Conservation (phyloP, 345 rosid genomes). For the Linum trigynum region DNA sequence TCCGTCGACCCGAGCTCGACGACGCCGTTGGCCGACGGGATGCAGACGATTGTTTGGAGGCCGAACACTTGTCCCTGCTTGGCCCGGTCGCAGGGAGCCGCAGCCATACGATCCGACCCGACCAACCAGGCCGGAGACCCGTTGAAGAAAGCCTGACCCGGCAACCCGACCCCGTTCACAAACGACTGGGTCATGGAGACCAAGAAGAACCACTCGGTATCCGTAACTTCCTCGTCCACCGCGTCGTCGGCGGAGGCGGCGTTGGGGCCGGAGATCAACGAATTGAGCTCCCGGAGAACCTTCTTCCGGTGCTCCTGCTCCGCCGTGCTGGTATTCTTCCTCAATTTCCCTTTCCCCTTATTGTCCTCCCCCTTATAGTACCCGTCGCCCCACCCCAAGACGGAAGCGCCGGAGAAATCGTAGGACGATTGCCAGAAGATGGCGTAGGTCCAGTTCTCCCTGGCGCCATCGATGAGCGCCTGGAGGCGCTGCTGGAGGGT, state of each 20-base stretch:
- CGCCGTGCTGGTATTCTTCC: slow-evolving; percentile 21
- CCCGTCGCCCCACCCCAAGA: slow-evolving; percentile 89
- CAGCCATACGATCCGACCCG: slow-evolving; percentile 49
- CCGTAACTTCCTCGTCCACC: slow-evolving; percentile 84
- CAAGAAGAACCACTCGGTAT: slow-evolving; percentile 93
- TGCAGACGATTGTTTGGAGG: slow-evolving; percentile 66
- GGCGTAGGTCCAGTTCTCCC: slow-evolving; percentile 81
- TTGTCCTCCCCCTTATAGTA: slow-evolving; percentile 85
- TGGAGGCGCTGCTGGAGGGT: slow-evolving; percentile 87
- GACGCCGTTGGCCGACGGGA: slow-evolving; percentile 72
- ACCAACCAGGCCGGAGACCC: slow-evolving; percentile 56
- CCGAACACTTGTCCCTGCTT: slow-evolving; percentile 69
- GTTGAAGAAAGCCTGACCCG: slow-evolving; percentile 60
- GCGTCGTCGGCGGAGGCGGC: slow-evolving; percentile 46
- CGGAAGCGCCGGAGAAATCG: slow-evolving; percentile 49
- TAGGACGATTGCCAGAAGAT: slow-evolving; percentile 88
- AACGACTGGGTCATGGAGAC: slow-evolving; percentile 88
- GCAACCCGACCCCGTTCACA: slow-evolving; percentile 50
- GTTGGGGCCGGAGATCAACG: slow-evolving; percentile 59
- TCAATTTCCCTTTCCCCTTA: slow-evolving; percentile 33
- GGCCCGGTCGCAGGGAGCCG: slow-evolving; percentile 61
- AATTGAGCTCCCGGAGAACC: slow-evolving; percentile 70
- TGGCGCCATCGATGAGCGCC: slow-evolving; percentile 60
- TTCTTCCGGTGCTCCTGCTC: slow-evolving; percentile 82
- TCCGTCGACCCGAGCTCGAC: slow-evolving; percentile 87